phyloP scores from a whole-genome alignment of 2,329 filamentous ascomycete genomes.

The Cercospora janseana region DNA sequence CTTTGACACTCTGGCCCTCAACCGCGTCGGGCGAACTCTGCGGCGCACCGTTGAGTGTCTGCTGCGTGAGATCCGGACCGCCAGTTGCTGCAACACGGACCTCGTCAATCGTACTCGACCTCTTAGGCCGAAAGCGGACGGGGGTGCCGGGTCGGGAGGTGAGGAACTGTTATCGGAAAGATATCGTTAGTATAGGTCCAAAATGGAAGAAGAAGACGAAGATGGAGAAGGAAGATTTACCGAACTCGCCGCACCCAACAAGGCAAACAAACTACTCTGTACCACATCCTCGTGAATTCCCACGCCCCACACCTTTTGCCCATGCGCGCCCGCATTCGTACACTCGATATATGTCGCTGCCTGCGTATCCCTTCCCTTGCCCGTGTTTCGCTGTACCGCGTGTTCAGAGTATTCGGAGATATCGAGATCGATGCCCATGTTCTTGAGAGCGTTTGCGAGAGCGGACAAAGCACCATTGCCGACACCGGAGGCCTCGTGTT shows the following conservation, averaged over 20 bases:
- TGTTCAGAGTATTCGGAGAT: slow-evolving; percentile 96
- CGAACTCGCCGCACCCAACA: slow-evolving; percentile 80
- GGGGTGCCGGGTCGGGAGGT: slow-evolving; percentile 68
- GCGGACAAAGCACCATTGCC: slow-evolving; percentile 91
- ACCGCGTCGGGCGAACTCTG: slow-evolving; percentile 32
- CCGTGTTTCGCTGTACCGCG: slow-evolving; percentile 56
- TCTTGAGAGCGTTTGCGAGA: slow-evolving; percentile 75
- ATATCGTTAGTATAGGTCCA: slow-evolving; percentile 9
- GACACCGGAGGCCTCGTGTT: slow-evolving; percentile 73
- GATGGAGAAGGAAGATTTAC: slow-evolving; percentile 57
- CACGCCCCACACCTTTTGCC: slow-evolving; percentile 84
- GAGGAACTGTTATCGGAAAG: slow-evolving; percentile 56
- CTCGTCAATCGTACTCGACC: slow-evolving; percentile 50
- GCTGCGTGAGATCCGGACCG: slow-evolving; percentile 25
- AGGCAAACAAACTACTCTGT: slow-evolving; percentile 80
- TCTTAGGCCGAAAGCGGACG: slow-evolving; percentile 59
- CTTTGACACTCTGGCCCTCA: slow-evolving; percentile 13
- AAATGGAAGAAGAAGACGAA: not conserved
- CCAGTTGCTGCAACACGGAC: slow-evolving; percentile 12
- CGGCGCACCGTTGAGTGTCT: slow-evolving; percentile 36
- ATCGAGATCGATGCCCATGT: slow-evolving; percentile 80
- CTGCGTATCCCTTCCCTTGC: slow-evolving; percentile 69
- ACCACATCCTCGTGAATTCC: slow-evolving; percentile 91
- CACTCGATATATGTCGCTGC: slow-evolving; percentile 96
- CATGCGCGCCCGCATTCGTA: slow-evolving; percentile 62